Evolutionary conservation across 495 filamentous ascomycete species (phyloP), one percentile per base, ranked within the genome.

Genomic region (Penicillium coffeae): DNA sequence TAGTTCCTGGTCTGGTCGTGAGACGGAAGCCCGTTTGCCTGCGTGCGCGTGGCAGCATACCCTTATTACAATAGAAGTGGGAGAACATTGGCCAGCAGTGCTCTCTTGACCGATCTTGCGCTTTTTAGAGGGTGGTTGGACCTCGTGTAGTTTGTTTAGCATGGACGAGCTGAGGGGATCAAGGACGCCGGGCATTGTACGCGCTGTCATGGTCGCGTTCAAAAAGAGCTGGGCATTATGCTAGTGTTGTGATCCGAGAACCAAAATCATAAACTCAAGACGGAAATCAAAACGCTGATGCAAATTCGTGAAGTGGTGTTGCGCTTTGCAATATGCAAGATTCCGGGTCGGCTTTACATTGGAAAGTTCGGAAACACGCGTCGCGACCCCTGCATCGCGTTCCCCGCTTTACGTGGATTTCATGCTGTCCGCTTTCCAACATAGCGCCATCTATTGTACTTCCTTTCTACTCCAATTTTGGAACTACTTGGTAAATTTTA

Each of bases 151-250:
- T 40, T 52, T 66, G 52, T 70, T 68, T 45, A 71, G 53, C 32
- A 65, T 50, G 21, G 55, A 55, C 8, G 58, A 57, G 46, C 58
- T 63, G 55, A 68, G 59, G 35, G 69, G 55, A 56, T 71, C 64
- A 41, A 72, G 61, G 43, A 58, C 55, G 54, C 54, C 56, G 43
- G 59, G 52, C 38, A 52, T 53, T 48, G 47, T 57, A 40, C 58
- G 64, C 50, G 69, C 63, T 57, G 70, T 59, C 70, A 74, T 74
- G 58, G 50, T 62, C 63, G 47, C 54, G 54, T 55, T 48, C 52
- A 58, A 41, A 39, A 41, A 30, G 46, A 35, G 30, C 49, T 48
- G 33, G 16, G 42, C 60, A 63, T 63, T 37, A 25, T 63, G 57
- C 3, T 14, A 22, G n/a, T 8, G 3, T 15, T 8, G n/a, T 5